Evolutionary conservation across 1,284 basidiomycete species (phyloP).

Genomic region (Afroboletus lepidellus): DNA sequence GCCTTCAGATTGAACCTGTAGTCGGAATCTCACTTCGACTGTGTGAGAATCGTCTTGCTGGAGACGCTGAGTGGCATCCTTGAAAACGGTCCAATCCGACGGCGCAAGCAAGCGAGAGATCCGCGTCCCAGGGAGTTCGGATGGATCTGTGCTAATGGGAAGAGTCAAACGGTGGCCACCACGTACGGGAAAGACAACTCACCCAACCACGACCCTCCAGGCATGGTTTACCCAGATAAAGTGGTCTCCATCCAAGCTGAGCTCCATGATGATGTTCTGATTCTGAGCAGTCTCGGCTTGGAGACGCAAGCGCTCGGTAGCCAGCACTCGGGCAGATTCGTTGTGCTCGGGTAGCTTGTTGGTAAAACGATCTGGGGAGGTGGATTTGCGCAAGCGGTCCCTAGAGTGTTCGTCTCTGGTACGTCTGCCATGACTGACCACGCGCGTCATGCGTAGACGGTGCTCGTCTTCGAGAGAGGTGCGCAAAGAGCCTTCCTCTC

Average conservation of each 20-base stretch:
- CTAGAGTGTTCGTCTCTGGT: conserved; percentile 58
- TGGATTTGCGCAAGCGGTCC: conserved; percentile 40
- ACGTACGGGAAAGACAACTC: conserved; percentile 32
- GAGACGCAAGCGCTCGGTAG: conserved; percentile 79
- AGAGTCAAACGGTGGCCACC: conserved; percentile 13
- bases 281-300: conserved; percentile 92
- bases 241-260: conserved; percentile 91
- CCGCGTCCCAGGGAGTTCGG: conserved; percentile 75
- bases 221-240: conserved; percentile 94
- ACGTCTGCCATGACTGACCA: conserved; percentile 51
- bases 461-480: conserved; percentile 59
- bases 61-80: conserved; percentile 83
- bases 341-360: conserved; percentile 52
- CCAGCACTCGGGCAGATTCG: conserved; percentile 74
- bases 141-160: conserved; percentile 61
- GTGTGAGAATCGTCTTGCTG: conserved; percentile 93
- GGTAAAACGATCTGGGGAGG: conserved; percentile 35
- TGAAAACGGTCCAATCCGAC: conserved; percentile 84
- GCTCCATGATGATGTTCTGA: conserved; percentile 94
- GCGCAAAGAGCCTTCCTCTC: conserved; percentile 46
- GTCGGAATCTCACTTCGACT: conserved; percentile 87
- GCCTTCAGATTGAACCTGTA: conserved; percentile 67
- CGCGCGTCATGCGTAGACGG: conserved; percentile 47
- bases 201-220: conserved; percentile 93
- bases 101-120: conserved; percentile 84